These are phyloP conservation scores for Theobroma grandiflorum DNA, from an alignment of 441 rosid species.

Conservation along the genomic window DNA sequence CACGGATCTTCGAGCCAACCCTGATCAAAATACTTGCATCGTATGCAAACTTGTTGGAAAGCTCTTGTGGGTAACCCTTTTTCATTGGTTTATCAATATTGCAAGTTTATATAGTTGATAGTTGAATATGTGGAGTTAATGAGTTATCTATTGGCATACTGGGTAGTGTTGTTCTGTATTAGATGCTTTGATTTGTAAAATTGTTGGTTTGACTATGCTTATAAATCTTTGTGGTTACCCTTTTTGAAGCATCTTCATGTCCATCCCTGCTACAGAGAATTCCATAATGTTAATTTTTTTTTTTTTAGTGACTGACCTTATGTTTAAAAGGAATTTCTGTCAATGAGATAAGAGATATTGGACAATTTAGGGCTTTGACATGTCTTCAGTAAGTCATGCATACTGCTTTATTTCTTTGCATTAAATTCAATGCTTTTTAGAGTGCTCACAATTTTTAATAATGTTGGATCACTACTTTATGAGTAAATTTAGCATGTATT, in stretches of 20 bases:
- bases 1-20: constrained; percentile 27
- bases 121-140: background rate
- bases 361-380: background rate
- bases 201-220: constrained; percentile 12
- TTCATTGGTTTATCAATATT: constrained; percentile 22
- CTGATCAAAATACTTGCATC: constrained; percentile 40
- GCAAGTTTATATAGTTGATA: constrained; percentile 13
- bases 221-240: background rate
- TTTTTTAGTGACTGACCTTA: background rate
- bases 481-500: constrained; percentile 6
- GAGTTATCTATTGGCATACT: background rate
- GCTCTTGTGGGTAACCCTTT: constrained; percentile 59
- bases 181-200: constrained; percentile 4
- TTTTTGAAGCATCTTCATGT: constrained; percentile 8
- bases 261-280: constrained; percentile 15
- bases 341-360: background rate
- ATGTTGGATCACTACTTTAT: constrained; percentile 13
- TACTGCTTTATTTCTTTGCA: background rate
- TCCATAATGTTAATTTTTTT: constrained; percentile 2
- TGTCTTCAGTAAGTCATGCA: constrained; percentile 9
- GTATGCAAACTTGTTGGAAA: constrained; percentile 61
- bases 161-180: background rate
- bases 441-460: background rate
- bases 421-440: background rate
- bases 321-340: constrained; percentile 10